Base-by-base conservation (phyloP, 2,329 filamentous ascomycete genomes). In the Aspergillus luchuensis region DNA sequence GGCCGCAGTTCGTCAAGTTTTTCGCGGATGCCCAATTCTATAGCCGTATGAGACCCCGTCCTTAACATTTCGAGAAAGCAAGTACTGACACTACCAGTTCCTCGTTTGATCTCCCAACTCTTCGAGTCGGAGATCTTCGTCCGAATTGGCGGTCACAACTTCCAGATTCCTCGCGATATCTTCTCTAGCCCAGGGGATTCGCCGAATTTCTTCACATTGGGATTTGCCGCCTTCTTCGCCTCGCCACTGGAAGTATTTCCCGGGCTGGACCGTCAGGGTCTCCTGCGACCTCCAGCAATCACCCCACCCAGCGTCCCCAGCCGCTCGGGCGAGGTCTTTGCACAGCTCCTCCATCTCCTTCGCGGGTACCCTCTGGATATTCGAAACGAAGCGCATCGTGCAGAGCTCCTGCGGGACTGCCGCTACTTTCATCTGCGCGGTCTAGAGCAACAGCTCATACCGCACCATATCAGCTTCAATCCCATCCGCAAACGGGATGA, bases 1-100 rank as follows among this genome's bases (percentile, higher is more conserved):
- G 90, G 54, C 86, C 87, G 57, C 91, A 97, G 76, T 97, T 94
- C 76, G 93, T 97, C 68, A 92, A 91, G 60, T 81, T 98, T 30
- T 97, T 96, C 76, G 92, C 93, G 19, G 94, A 98, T 76, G 92
- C 94, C 1, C 94, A 97, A 72, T 97, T 97, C 78, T 98, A 97
- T 77, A 92, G 87, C 71, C 79, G 90, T 92, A 80, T 72, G 87
- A 76, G 15, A 17, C 15, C 15, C 23, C 13, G 23, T 8, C 5
- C 3, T 2, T 1, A 3, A 25, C 7, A 33, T 36, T 4, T 30
- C 4, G 1, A 11, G 21, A 8, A 19, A 8, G 8, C 25, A 30
- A 8, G n/a, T 11, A 33, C 43, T 66, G 5, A 57, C 66, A n/a
- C n/a, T 5, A 8, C 25, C 51, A 93, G 90, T 98, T 56, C 94